phyloP scores from a whole-genome alignment of 106 monocot genomes.

The Platanthera zijinensis region DNA sequence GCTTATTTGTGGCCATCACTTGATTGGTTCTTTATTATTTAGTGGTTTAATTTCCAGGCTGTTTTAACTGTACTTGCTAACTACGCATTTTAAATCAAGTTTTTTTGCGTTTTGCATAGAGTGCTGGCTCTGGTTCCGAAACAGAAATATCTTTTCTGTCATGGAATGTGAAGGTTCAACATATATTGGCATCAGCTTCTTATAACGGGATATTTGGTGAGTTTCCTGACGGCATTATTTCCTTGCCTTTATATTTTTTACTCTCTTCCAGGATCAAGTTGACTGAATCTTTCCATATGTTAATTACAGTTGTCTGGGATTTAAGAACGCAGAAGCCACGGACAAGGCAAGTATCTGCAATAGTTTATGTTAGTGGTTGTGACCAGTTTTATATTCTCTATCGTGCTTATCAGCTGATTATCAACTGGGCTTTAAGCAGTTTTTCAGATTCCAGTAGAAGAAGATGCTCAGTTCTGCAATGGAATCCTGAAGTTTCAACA shows the following conservation, averaged over 20 bases:
- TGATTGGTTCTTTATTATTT: not conserved
- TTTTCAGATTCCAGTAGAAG: conserved; percentile 76
- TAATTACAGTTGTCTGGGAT: conserved; percentile 89
- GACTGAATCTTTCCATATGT: not conserved
- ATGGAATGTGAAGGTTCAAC: conserved; percentile 89
- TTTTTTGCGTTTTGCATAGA: conserved; percentile 25
- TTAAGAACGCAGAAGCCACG: conserved; percentile 70
- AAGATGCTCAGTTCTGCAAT: conserved; percentile 93
- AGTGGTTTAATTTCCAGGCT: not conserved
- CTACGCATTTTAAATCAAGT: not conserved
- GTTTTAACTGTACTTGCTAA: not conserved
- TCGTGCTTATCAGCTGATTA: conserved; percentile 2
- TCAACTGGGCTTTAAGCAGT: conserved; percentile 29
- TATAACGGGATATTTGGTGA: conserved; percentile 80
- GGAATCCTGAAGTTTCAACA: conserved; percentile 94
- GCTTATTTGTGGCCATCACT: not conserved
- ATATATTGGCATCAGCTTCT: conserved; percentile 88
- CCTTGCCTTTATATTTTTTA: not conserved
- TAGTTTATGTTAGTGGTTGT: not conserved
- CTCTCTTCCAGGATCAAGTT: not conserved
- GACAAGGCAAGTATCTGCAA: conserved; percentile 51
- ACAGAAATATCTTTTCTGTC: conserved; percentile 82
- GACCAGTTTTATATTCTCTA: not conserved
- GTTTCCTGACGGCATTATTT: not conserved
- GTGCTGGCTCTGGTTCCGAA: conserved; percentile 61